Percentiles rank a stretch among this genome's conserved stretches.
Evolutionary conservation across 2,329 filamentous ascomycete species (phyloP).

Genomic region (Penicillium sp.): DNA sequence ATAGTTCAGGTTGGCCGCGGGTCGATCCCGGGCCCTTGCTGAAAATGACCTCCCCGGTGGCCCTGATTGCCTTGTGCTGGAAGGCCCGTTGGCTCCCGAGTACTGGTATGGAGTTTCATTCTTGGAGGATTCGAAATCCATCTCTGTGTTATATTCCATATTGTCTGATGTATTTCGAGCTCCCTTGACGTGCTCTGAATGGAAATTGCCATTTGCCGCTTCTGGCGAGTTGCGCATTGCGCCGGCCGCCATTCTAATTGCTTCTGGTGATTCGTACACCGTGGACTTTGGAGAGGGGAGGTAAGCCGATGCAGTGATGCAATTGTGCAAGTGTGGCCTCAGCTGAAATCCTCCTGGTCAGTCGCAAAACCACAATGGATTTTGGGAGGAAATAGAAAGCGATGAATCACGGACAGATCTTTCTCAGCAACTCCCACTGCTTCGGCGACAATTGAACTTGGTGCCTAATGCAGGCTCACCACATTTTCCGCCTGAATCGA

Average conservation of each 20-base stretch:
- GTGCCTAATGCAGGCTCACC: conserved; percentile 17
- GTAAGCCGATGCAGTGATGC: conserved; percentile 3
- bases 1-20: conserved; percentile 14
- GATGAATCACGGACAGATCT: no score
- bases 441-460: conserved; percentile 8
- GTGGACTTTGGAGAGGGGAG: not conserved
- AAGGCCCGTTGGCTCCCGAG: conserved; percentile 2
- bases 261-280: not conserved
- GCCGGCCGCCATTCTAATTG: conserved; percentile 12
- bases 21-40: conserved; percentile 11
- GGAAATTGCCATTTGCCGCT: conserved; percentile 14
- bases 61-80: conserved; percentile 1
- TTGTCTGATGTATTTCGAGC: conserved; percentile 2
- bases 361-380: conserved; percentile 6
- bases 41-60: conserved; percentile 14
- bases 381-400: not conserved
- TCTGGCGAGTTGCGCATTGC: conserved; percentile 17
- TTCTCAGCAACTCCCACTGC: no score
- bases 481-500: conserved; percentile 10
- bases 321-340: conserved; percentile 6
- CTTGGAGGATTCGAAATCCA: not conserved
- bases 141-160: conserved; percentile 5
- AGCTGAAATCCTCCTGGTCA: conserved; percentile 12
- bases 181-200: conserved; percentile 9
- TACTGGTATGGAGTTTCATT: conserved; percentile 1